Evolutionary conservation across 169 alveolate species (phyloP).

Genomic region (Perkinsus marinus): DNA sequence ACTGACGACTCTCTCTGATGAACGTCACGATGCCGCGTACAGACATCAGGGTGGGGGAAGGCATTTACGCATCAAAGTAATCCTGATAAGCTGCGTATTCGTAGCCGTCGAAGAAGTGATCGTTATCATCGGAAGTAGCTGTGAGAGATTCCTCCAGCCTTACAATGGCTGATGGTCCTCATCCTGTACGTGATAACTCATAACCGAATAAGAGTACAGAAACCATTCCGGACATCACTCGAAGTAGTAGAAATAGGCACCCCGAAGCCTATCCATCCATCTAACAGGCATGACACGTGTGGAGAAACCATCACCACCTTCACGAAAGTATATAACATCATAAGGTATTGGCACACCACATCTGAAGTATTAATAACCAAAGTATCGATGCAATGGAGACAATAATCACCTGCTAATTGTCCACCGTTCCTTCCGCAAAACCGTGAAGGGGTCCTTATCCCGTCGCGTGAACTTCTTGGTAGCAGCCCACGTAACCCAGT

Average conservation of each 20-base stretch:
- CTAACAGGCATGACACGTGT: background rate
- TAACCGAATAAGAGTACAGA: background rate
- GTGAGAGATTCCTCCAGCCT: background rate
- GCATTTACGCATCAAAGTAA: constrained; percentile 57
- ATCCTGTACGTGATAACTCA: background rate
- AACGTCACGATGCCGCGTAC: too few relatives aligned
- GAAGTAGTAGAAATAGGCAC: background rate
- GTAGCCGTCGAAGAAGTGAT: constrained; percentile 36
- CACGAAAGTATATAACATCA: background rate
- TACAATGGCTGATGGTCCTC: background rate
- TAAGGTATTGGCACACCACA: background rate
- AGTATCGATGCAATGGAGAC: background rate
- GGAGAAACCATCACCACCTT: background rate
- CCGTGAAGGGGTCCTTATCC: background rate
- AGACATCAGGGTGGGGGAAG: too few relatives aligned
- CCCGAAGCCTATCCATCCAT: background rate
- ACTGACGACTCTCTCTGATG: too few relatives aligned
- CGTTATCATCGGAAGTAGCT: background rate
- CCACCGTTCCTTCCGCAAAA: background rate
- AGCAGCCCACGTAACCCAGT: background rate
- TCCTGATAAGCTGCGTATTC: constrained; percentile 57
- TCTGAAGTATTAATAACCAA: background rate
- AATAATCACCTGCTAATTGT: background rate
- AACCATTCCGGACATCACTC: background rate
- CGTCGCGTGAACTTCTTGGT: background rate